Percentiles rank a stretch among this genome's conserved stretches.
Evolutionary conservation across 352 stramenopile genomes (phyloP).

Genomic region (Peronosclerospora sorghi): DNA sequence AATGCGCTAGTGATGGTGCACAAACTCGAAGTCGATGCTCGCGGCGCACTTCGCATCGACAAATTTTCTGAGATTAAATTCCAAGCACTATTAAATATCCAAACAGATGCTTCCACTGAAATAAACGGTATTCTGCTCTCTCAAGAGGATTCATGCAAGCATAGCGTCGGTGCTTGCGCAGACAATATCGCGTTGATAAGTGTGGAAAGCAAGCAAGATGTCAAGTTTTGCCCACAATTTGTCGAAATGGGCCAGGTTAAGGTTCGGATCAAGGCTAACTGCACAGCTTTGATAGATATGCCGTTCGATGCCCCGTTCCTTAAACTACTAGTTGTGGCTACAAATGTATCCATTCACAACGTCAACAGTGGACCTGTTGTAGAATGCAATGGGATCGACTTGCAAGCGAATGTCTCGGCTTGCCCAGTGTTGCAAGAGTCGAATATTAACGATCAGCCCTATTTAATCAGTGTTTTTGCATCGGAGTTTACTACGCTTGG

Average conservation of each 20-base stretch:
- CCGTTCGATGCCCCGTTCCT: conserved; percentile 50
- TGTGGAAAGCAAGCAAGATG: conserved; percentile 23
- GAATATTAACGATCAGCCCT: conserved; percentile 13
- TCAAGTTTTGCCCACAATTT: conserved; percentile 36
- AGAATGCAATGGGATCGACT: conserved; percentile 29
- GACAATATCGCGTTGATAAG: conserved; percentile 18
- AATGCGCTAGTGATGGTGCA: conserved; percentile 37
- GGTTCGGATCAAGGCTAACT: conserved; percentile 23
- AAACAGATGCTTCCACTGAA: conserved; percentile 19
- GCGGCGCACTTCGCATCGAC: conserved; percentile 31
- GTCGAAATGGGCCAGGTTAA: conserved; percentile 34
- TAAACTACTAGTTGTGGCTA: conserved; percentile 27
- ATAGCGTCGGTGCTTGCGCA: background rate
- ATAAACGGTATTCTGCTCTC: conserved; percentile 40
- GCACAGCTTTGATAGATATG: conserved; percentile 29
- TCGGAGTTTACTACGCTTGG: conserved; percentile 23
- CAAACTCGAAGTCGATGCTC: conserved; percentile 22
- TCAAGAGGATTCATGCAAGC: conserved; percentile 11
- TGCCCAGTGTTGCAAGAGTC: conserved; percentile 22
- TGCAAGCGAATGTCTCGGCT: conserved; percentile 26
- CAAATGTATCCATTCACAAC: conserved; percentile 34
- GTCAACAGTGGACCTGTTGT: conserved; percentile 36
- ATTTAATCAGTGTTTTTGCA: conserved; percentile 38
- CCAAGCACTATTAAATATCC: conserved; percentile 17
- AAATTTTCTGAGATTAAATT: conserved; percentile 71